Base-by-base conservation (phyloP, 768 basidiomycete genomes). In the Amanita pseudoporphyria region DNA sequence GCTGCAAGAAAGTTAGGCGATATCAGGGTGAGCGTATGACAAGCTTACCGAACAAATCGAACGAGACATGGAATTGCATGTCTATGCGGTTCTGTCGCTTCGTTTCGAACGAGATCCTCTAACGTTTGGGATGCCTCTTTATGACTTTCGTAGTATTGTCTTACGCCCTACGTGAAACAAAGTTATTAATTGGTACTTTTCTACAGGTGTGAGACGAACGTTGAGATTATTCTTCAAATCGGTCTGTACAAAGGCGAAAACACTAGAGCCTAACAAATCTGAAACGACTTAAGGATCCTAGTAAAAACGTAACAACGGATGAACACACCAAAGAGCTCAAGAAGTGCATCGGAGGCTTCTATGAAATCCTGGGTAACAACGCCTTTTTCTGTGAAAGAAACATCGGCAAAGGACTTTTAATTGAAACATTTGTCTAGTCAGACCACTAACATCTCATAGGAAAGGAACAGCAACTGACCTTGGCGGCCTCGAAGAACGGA, bases 331-430 rank as follows among this genome's bases (percentile, higher is more conserved):
- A 87, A 87, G 69, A 87, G 69, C 47, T 76, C 69, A 13, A 84
- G 71, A 22, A 98, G 74, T 14, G 89, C 93, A 64, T 95, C 90
- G 16, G 90, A 81, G 1, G 94, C 94, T 60, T 89, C 84, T 40
- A 92, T 71, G 71, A 98, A 98, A 10, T 74, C 64, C 16, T 69
- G 59, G 0, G 92, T 90, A 60, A 92, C 82, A 45, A 98, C 80
- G 12, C 94, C 93, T 3, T 72, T 67, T 38, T 78, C 72, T n/a
- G 78, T 79, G 56, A 87, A 71, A 13, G 81, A 76, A 35, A 97
- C 88, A 54, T 95, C 87, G 58, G 77, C 79, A 65, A 88, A 97
- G 9, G 89, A 92, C 93, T 96, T 55, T 13, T 43, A 28, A 38
- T 6, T 13, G 39, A 36, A 36, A 54, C 50, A 45, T 45, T 49